A percentile compares a stretch with the other conserved stretches of the same genome.
These are phyloP conservation scores for Aureobasidium sp. DNA, from an alignment of 2,329 filamentous ascomycete species.

Conservation along the genomic window DNA sequence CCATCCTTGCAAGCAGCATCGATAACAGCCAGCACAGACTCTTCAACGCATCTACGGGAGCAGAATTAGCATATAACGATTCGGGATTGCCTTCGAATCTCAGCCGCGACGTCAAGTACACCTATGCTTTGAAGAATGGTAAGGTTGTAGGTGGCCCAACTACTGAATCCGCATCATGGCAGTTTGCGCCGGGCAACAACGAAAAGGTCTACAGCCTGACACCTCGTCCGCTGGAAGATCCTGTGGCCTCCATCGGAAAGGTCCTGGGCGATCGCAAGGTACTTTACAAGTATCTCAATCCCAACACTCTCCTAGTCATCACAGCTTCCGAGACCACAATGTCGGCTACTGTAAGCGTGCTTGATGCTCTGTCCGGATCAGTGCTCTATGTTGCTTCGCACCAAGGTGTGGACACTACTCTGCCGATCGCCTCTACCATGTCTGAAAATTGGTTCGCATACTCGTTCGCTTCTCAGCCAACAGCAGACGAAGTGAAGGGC, in stretches of 20 bases:
- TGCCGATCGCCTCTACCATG: slow-evolving; percentile 68
- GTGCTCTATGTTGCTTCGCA: slow-evolving; percentile 67
- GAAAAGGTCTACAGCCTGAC: slow-evolving; percentile 64
- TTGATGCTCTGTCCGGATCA: slow-evolving; percentile 81
- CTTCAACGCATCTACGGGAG: slow-evolving; percentile 29
- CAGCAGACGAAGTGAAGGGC: slow-evolving; percentile 59
- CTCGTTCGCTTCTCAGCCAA: slow-evolving; percentile 56
- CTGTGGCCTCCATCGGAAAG: slow-evolving; percentile 88
- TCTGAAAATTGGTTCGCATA: slow-evolving; percentile 96
- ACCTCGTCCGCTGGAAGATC: slow-evolving; percentile 66
- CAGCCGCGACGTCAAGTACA: slow-evolving; percentile 6
- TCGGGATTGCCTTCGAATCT: not conserved
- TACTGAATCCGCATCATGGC: slow-evolving; percentile 50
- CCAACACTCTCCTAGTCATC: slow-evolving; percentile 73
- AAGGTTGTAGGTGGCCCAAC: slow-evolving; percentile 23
- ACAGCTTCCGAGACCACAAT: slow-evolving; percentile 53
- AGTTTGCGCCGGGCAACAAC: slow-evolving; percentile 58
- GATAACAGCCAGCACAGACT: not conserved
- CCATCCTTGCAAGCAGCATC: not conserved
- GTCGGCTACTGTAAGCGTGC: slow-evolving; percentile 64
- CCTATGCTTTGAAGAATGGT: slow-evolving; percentile 24
- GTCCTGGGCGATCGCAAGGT: slow-evolving; percentile 90
- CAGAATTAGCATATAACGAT: slow-evolving; percentile 16
- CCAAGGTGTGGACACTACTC: slow-evolving; percentile 63
- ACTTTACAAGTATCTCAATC: slow-evolving; percentile 93